Evolutionary conservation across 2,329 filamentous ascomycete species (phyloP).

Genomic region (Seiridium unicorne): DNA sequence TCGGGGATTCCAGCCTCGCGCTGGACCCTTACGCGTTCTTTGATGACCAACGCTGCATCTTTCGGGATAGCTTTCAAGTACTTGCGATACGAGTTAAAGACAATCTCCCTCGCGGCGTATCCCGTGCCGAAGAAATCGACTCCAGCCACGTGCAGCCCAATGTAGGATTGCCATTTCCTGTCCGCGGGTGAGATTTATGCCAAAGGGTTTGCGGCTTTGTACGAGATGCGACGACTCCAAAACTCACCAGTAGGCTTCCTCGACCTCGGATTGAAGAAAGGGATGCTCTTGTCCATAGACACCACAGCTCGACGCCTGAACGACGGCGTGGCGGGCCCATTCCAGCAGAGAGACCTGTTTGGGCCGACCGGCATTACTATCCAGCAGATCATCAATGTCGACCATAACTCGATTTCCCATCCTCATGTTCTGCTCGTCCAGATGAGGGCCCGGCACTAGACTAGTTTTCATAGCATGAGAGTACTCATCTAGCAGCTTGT

Average conservation of each 20-base stretch:
- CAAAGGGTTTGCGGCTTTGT: background rate
- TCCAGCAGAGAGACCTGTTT: constrained; percentile 9
- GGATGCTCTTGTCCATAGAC: constrained; percentile 14
- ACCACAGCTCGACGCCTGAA: constrained; percentile 12
- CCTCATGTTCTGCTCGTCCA: constrained; percentile 4
- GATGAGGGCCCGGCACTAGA: constrained; percentile 1
- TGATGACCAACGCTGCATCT: background rate
- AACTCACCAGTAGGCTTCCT: constrained; percentile 13
- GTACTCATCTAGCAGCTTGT: background rate
- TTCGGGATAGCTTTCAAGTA: background rate
- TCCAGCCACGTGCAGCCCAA: background rate
- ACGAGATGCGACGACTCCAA: background rate
- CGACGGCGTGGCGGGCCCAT: constrained; percentile 12
- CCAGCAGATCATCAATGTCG: background rate
- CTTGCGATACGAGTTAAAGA: background rate
- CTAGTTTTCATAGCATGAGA: background rate
- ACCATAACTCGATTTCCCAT: constrained; percentile 5
- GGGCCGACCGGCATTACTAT: background rate
- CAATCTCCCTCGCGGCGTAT: background rate
- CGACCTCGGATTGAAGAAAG: constrained; percentile 13
- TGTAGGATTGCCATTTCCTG: constrained; percentile 5
- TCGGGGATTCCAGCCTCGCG: constrained; percentile 1
- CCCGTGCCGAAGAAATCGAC: constrained; percentile 1
- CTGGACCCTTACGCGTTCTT: background rate
- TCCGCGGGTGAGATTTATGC: background rate